Conservation (phyloP, 441 rosid species). For the Populus hybrid region DNA sequence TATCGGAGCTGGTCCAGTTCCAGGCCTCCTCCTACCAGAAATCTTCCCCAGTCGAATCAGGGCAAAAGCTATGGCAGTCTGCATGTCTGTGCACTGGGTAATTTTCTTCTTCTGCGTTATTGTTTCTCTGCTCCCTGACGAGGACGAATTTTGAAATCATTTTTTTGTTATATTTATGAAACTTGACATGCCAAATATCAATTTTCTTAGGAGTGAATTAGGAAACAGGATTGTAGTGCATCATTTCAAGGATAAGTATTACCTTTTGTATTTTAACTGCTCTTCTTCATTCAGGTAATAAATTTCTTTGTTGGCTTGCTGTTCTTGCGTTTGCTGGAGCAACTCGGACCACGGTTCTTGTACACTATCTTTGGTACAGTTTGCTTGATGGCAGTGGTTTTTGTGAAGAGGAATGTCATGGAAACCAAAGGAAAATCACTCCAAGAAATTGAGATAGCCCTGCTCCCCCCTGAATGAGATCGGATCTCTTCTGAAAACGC, state of each 20-base stretch:
- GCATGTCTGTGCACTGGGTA: slow-evolving; percentile 60
- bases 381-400: slow-evolving; percentile 31
- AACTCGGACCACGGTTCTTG: slow-evolving; percentile 29
- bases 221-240: not conserved
- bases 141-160: not conserved
- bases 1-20: slow-evolving; percentile 59
- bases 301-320: slow-evolving; percentile 37
- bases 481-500: not conserved
- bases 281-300: slow-evolving; percentile 22
- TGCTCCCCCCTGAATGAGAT: slow-evolving; percentile 27
- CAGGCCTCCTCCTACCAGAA: slow-evolving; percentile 54
- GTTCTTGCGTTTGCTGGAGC: slow-evolving; percentile 32
- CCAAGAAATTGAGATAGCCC: slow-evolving; percentile 37
- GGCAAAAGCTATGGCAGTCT: slow-evolving; percentile 54
- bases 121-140: not conserved
- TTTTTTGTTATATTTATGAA: not conserved
- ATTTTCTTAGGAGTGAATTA: not conserved
- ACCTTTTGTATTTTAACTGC: not conserved
- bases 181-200: not conserved
- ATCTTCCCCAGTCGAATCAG: slow-evolving; percentile 47
- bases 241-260: not conserved
- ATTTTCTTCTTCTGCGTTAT: not conserved
- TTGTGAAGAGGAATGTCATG: slow-evolving; percentile 28
- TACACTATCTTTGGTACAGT: slow-evolving; percentile 27
- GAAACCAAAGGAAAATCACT: slow-evolving; percentile 42